Percentiles rank a stretch among this genome's conserved stretches.
These are phyloP conservation scores for Psilocybe sp. DNA, from an alignment of 768 basidiomycete species.

Conservation along the genomic window DNA sequence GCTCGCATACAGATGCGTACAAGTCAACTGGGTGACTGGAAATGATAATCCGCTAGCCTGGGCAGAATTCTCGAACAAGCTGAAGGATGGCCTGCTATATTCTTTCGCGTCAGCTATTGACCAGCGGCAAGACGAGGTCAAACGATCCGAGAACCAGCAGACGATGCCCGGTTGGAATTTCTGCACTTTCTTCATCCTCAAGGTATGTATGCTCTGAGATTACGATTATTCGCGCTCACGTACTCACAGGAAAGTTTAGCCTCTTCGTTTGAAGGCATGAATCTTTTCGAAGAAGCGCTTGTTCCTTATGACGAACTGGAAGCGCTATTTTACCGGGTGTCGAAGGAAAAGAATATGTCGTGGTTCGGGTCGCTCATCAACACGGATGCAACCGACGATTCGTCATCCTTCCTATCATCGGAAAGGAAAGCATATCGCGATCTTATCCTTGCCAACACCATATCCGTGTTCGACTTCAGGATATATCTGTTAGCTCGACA, in stretches of 20 bases:
- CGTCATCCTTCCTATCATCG: slow-evolving; percentile 72
- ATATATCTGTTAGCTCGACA: slow-evolving; percentile 88
- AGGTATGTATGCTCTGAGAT: slow-evolving; percentile 46
- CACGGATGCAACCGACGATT: slow-evolving; percentile 70
- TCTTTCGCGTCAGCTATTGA: slow-evolving; percentile 80
- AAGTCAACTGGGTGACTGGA: slow-evolving; percentile 73
- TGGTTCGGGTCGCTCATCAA: slow-evolving; percentile 91
- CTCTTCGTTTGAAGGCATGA: slow-evolving; percentile 86
- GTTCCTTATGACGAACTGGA: slow-evolving; percentile 92
- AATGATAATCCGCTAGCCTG: slow-evolving; percentile 76
- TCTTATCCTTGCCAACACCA: slow-evolving; percentile 83
- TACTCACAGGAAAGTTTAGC: slow-evolving; percentile 85
- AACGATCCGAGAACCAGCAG: slow-evolving; percentile 83
- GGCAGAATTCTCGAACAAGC: slow-evolving; percentile 83
- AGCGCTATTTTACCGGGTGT: slow-evolving; percentile 68
- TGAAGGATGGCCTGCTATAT: slow-evolving; percentile 86
- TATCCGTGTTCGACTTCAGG: slow-evolving; percentile 92
- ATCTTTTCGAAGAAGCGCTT: slow-evolving; percentile 85
- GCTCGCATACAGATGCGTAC: slow-evolving; percentile 59
- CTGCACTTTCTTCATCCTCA: slow-evolving; percentile 93
- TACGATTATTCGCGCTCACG: slow-evolving; percentile 15
- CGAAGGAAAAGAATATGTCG: slow-evolving; percentile 79
- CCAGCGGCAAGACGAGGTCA: slow-evolving; percentile 87
- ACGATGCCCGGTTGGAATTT: slow-evolving; percentile 99
- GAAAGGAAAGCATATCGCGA: slow-evolving; percentile 85